Evolutionary conservation across 352 stramenopile genomes (phyloP).

Genomic region (Pythium volutum): DNA sequence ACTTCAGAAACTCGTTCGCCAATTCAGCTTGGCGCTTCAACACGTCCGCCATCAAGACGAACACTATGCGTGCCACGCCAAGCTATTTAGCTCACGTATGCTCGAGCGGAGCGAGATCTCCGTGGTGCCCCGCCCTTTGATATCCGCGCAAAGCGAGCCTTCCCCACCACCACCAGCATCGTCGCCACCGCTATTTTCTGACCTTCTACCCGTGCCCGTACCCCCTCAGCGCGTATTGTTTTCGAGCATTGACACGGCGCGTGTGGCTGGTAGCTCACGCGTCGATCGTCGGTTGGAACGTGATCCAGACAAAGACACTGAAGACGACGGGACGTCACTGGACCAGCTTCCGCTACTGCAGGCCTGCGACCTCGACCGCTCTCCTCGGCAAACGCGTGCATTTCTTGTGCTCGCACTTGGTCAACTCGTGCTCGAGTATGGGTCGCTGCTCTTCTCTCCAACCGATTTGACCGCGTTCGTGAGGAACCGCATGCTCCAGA

Average conservation of each 20-base stretch:
- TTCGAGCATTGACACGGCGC: slow-evolving; percentile 11
- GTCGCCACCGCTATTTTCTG: not conserved
- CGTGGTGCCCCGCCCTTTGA: slow-evolving; percentile 26
- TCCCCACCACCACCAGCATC: not conserved
- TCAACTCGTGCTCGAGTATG: slow-evolving; percentile 50
- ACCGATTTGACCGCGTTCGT: slow-evolving; percentile 59
- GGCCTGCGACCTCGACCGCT: slow-evolving; percentile 40
- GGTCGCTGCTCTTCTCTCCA: slow-evolving; percentile 58
- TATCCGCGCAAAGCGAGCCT: not conserved
- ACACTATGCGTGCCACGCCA: slow-evolving; percentile 57
- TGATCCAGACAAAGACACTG: not conserved
- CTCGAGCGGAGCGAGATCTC: slow-evolving; percentile 66
- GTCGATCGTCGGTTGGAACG: not conserved
- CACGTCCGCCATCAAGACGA: slow-evolving; percentile 57
- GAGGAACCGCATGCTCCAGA: slow-evolving; percentile 36
- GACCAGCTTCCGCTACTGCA: slow-evolving; percentile 37
- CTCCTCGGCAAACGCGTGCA: slow-evolving; percentile 33
- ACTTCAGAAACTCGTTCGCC: slow-evolving; percentile 16
- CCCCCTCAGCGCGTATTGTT: not conserved
- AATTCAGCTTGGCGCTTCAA: slow-evolving; percentile 35
- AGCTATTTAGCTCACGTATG: slow-evolving; percentile 64
- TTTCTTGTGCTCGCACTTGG: slow-evolving; percentile 40
- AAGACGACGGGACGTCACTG: slow-evolving; percentile 21
- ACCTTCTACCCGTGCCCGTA: not conserved
- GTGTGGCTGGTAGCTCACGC: not conserved